Conservation (phyloP, 192 early-diverging fungal genomes). For the Mortierella hygrophila region DNA sequence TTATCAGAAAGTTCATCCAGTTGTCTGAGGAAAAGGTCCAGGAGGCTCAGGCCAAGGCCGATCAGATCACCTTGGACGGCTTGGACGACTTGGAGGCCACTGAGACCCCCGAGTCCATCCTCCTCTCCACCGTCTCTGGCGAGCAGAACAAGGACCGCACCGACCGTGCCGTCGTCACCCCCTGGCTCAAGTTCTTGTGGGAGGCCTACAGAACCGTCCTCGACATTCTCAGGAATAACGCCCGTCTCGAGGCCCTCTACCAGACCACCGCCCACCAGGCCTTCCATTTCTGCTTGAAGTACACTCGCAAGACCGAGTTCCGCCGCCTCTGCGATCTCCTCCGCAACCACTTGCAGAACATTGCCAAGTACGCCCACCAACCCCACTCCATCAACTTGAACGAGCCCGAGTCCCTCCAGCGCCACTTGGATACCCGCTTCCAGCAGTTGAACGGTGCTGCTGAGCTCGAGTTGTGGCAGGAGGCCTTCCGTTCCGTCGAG, state of each 20-base stretch:
- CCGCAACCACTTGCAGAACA: slow-evolving; percentile 92
- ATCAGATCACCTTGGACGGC: slow-evolving; percentile 84
- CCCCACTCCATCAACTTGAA: slow-evolving; percentile 94
- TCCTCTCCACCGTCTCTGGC: slow-evolving; percentile 94
- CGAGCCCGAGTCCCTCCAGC: slow-evolving; percentile 96
- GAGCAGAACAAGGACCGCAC: slow-evolving; percentile 97
- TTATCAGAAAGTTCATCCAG: slow-evolving; percentile 90
- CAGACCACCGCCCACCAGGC: slow-evolving; percentile 92
- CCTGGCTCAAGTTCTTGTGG: slow-evolving; percentile 99
- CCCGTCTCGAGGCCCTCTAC: slow-evolving; percentile 94
- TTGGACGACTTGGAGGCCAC: slow-evolving; percentile 97
- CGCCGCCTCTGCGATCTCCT: slow-evolving; percentile 97
- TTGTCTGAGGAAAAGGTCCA: slow-evolving; percentile 88
- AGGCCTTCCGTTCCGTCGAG: slow-evolving; percentile 96
- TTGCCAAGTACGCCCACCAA: slow-evolving; percentile 94
- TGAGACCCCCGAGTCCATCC: slow-evolving; percentile 97
- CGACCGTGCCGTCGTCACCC: slow-evolving; percentile 97
- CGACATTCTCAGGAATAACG: slow-evolving; percentile 97
- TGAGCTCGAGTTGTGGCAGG: slow-evolving; percentile 99
- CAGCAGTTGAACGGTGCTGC: slow-evolving; percentile 95
- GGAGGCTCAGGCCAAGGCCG: slow-evolving; percentile 92
- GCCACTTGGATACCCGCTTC: slow-evolving; percentile 96
- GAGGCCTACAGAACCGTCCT: slow-evolving; percentile 98
- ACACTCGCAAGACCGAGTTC: slow-evolving; percentile 98
- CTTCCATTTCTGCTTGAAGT: slow-evolving; percentile 96